Evolutionary conservation across 768 basidiomycete species (phyloP).

Genomic region (Lactarius evosmus): DNA sequence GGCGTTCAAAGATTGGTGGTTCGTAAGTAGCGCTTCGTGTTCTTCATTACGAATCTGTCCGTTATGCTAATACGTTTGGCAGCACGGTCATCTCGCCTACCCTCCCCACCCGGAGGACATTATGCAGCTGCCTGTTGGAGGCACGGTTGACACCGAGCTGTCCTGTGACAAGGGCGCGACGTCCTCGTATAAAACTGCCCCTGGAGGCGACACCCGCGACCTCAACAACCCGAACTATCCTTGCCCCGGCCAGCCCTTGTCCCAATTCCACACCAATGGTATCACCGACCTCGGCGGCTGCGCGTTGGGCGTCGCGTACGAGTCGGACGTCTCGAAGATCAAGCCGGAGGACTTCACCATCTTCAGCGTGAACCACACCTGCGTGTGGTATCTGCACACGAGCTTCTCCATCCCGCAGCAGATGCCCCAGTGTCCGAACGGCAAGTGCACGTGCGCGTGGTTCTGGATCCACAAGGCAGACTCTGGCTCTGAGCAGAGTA

Average conservation of each 20-base stretch:
- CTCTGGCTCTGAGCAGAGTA: conserved; percentile 39
- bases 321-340: conserved; percentile 37
- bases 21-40: conserved; percentile 30
- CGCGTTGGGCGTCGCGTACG: conserved; percentile 46
- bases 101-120: conserved; percentile 36
- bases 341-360: conserved; percentile 43
- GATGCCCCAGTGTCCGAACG: conserved; percentile 44
- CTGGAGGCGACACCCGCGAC: conserved; percentile 31
- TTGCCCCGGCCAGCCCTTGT: conserved; percentile 29
- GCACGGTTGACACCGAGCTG: conserved; percentile 28
- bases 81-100: conserved; percentile 35
- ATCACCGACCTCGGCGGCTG: conserved; percentile 37
- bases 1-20: conserved; percentile 39
- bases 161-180: conserved; percentile 38
- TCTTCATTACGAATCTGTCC: neutral
- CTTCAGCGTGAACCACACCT: conserved; percentile 44
- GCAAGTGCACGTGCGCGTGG: conserved; percentile 45
- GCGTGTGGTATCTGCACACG: conserved; percentile 42
- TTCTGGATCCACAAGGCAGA: conserved; percentile 41
- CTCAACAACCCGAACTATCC: conserved; percentile 26
- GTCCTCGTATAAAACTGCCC: conserved; percentile 28
- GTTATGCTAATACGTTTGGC: neutral
- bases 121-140: conserved; percentile 36
- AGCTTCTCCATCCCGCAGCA: conserved; percentile 42
- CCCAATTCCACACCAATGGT: conserved; percentile 35